Evolutionary conservation across 768 basidiomycete species (phyloP), one percentile per base, ranked within the genome.

Genomic region (Phanerochaete sordida): DNA sequence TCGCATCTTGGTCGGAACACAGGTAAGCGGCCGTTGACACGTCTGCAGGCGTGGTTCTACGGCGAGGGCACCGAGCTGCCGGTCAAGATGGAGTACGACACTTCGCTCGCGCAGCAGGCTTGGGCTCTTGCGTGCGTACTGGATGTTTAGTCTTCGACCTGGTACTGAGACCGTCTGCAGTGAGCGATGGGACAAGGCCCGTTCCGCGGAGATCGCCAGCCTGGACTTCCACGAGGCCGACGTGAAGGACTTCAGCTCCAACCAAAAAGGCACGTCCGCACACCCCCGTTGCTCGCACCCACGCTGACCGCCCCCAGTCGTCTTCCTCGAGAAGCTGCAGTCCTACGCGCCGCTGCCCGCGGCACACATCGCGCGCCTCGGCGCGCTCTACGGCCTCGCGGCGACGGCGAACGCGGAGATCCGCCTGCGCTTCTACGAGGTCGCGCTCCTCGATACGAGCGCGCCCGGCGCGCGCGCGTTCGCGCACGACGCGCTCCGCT

Each of bases 271-370:
- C 91, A 53, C 31, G 16, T 15, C 31, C 31, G 8, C 27, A 15
- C 24, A 9, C 9, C 21, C 57, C 46, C 46, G 19, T 19, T 45
- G 31, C 53, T 23, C 19, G 11, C 35, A 43, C 31, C 15, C 27
- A 51, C 50, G 19, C 31, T 31, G 16, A 23, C 9, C 9, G 30
- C 9, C 27, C 30, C 28, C 67, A 91, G 90, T 91, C 60, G 91
- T 87, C 56, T 95, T 96, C 79, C 82, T 96, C 47, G 89, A 95
- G 71, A 84, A 83, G 46, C 79, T 96, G 5, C 83, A 88, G 62
- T 74, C 83, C n/a, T 84, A 81, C 66, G 39, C 73, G 0, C 70
- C 88, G 0, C 79, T 94, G 19, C 90, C 93, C 0, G 69, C 77
- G 1, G 56, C 77, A 0, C 84, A 91, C 65, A 65, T 92, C 43